Evolutionary conservation across 179 eudicot genomes (phyloP).

Genomic region (Sideroxylon spinosum): DNA sequence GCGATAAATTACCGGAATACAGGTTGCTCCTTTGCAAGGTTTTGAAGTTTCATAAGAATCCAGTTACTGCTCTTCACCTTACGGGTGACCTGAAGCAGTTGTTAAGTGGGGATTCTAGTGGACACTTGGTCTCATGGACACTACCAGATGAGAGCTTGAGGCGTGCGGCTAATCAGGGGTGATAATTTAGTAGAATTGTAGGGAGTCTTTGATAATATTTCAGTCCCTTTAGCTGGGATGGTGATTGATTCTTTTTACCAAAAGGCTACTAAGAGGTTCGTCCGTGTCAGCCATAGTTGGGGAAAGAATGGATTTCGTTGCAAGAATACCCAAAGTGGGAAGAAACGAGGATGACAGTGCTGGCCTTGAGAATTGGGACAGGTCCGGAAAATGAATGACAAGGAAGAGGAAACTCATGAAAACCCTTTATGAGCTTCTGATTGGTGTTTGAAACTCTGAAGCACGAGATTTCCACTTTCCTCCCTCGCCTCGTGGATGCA

Average conservation of each 20-base stretch:
- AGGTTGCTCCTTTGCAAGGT: conserved; percentile 70
- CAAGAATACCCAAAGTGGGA: background rate
- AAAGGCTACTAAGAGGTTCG: background rate
- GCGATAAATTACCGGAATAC: conserved; percentile 65
- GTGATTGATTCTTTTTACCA: conserved; percentile 5
- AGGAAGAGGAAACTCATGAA: conserved; percentile 12
- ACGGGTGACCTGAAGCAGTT: conserved; percentile 77
- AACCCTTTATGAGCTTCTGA: background rate
- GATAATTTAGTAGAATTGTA: conserved; percentile 13
- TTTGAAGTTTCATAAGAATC: conserved; percentile 74
- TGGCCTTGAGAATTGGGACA: conserved; percentile 16
- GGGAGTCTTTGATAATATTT: background rate
- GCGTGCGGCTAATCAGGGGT: conserved; percentile 53
- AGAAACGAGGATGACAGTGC: conserved; percentile 13
- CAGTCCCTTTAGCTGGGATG: conserved; percentile 12
- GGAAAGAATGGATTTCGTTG: conserved; percentile 11
- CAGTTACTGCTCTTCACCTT: conserved; percentile 80
- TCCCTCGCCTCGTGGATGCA: background rate
- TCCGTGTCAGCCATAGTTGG: background rate
- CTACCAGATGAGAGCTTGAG: conserved; percentile 74
- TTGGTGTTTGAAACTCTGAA: background rate
- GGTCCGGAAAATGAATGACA: background rate
- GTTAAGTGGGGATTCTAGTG: conserved; percentile 80
- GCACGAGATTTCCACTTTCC: background rate
- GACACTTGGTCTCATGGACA: conserved; percentile 88